Evolutionary conservation across 2,329 filamentous ascomycete species (phyloP).

Genomic region (Fusarium buharicum): DNA sequence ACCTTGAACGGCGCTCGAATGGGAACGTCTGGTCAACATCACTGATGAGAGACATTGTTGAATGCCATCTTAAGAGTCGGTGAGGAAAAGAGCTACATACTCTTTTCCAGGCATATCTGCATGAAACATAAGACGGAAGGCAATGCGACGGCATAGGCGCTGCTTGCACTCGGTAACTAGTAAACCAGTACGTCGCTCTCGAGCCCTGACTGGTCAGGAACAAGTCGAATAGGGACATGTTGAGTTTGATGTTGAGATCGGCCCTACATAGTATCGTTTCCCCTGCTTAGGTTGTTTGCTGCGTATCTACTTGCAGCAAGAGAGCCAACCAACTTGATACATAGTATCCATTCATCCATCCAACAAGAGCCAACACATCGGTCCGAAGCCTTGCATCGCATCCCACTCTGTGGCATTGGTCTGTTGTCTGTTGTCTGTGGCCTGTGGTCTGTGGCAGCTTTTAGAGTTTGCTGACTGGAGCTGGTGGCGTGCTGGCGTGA

Average conservation of each 20-base stretch:
- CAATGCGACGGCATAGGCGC: not conserved
- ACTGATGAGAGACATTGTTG: not conserved
- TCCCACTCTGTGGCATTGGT: slow-evolving; percentile 5
- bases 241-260: slow-evolving; percentile 5
- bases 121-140: not conserved
- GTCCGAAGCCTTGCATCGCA: slow-evolving; percentile 38
- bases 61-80: not conserved
- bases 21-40: not conserved
- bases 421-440: slow-evolving; percentile 9
- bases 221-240: slow-evolving; percentile 17
- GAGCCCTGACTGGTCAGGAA: slow-evolving; percentile 22
- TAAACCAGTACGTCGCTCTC: not conserved
- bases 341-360: too few relatives aligned
- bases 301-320: not conserved
- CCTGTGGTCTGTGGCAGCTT: slow-evolving; percentile 10
- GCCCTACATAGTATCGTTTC: slow-evolving; percentile 12
- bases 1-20: not conserved
- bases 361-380: slow-evolving; percentile 25
- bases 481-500: slow-evolving; percentile 39
- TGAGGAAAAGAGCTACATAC: not conserved
- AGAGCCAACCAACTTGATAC: not conserved
- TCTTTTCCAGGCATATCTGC: not conserved
- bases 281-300: not conserved
- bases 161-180: not conserved
- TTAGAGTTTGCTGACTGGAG: slow-evolving; percentile 23